Evolutionary conservation across 768 basidiomycete species (phyloP), one percentile per base, ranked within the genome.

Genomic region (Mycena epipterygia): DNA sequence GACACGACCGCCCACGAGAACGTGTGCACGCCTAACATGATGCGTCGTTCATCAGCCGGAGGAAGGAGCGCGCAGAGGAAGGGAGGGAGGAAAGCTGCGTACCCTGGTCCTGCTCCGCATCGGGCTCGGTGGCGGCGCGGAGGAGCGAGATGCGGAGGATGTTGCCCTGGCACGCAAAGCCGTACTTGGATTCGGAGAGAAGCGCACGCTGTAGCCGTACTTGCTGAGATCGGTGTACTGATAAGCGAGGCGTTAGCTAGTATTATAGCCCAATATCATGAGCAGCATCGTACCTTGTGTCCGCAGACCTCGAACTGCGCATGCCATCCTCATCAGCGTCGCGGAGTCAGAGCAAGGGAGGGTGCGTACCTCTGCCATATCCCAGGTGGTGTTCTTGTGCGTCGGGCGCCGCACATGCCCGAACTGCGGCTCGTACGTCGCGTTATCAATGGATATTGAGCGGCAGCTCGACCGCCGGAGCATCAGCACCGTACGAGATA

Each of bases 151-250:
- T 92, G 52, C 94, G 87, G 72, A 99, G 87, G 23, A 95, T 82
- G 71, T 96, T 96, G 5, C 96, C 96, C 57, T 88, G 86, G 74
- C 93, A 95, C 0, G 94, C 87, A 82, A 95, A 96, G 6, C 96
- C 97, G 69, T 98, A 99, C 81, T 98, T 99, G 68, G 95, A 96
- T 80, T 99, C 97, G 11, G 96, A 98, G 8, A 99, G 82, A 62
- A 98, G 86, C 1, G 96, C 96, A 98, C 94, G 16, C 98, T 98
- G 76, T 98, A 98, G 3, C 98, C 97, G 73, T 90, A 98, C 80
- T 97, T 96, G 81, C 93, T 94, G 48, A 97, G 81, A 78, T 97
- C 95, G 5, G 93, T 93, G 72, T 88, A 96, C 93, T 95, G 14
- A 72, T 2, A 58, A 9, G 27, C 6, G 14, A 27, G 30, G 57